These are phyloP conservation scores for Leptodermis oblonga DNA, from an alignment of 257 asterid genomes.

Conservation along the genomic window DNA sequence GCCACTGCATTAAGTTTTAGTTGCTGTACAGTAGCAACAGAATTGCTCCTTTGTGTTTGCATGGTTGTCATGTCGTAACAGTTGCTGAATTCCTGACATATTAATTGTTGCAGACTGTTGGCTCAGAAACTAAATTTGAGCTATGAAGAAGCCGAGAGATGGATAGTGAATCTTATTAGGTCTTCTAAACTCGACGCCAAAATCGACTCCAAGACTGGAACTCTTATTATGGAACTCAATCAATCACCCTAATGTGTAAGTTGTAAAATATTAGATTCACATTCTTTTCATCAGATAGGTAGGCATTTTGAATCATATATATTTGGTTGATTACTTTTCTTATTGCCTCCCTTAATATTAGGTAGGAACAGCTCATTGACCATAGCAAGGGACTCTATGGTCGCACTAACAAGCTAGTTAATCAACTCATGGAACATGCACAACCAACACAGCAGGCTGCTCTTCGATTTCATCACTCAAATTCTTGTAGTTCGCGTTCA, in stretches of 20 bases:
- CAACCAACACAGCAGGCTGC: constrained; percentile 76
- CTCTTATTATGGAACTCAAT: constrained; percentile 81
- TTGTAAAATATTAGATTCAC: constrained; percentile 7
- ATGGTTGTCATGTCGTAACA: not conserved
- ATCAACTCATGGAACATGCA: constrained; percentile 75
- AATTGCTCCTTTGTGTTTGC: not conserved
- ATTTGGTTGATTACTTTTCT: not conserved
- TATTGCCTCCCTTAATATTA: constrained; percentile 21
- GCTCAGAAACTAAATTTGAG: constrained; percentile 92
- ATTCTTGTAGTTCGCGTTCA: too few species aligned
- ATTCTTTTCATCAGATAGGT: not conserved
- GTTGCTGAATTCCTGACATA: not conserved
- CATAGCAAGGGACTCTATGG: constrained; percentile 88
- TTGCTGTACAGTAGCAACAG: too few species aligned
- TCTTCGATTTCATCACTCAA: constrained; percentile 28
- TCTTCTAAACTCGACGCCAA: constrained; percentile 96
- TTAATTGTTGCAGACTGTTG: constrained; percentile 56
- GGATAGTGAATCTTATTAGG: constrained; percentile 90
- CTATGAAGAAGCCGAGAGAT: constrained; percentile 88
- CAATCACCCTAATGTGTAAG: constrained; percentile 82
- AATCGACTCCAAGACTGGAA: constrained; percentile 69
- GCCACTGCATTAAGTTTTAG: too few species aligned
- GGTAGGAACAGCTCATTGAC: constrained; percentile 95
- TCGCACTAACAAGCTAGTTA: constrained; percentile 71
- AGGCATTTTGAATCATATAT: not conserved